Percentiles rank a stretch among this genome's conserved stretches.
Evolutionary conservation across 163 green algal species (phyloP).

Genomic region (Chloroidium sp.): DNA sequence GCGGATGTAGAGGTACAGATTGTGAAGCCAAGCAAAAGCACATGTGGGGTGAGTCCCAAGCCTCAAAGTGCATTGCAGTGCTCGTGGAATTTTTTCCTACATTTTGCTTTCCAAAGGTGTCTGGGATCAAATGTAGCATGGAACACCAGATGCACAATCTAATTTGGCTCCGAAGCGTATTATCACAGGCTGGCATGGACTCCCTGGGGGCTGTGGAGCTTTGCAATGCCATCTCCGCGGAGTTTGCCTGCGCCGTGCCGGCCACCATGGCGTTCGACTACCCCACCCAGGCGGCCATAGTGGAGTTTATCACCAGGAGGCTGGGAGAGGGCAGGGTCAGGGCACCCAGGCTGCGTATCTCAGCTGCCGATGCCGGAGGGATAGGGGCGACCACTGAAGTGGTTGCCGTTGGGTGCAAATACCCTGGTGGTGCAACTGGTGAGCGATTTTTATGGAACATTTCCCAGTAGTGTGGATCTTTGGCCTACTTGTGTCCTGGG

Average conservation of each 20-base stretch:
- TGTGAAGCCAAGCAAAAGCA: no score
- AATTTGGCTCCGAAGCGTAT: no score
- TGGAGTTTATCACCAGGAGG: not conserved
- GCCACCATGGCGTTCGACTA: slow-evolving; percentile 17
- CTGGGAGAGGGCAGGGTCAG: not conserved
- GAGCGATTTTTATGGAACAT: not conserved
- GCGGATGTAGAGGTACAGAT: no score
- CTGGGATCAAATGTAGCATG: no score
- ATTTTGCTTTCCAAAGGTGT: no score
- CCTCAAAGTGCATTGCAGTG: no score
- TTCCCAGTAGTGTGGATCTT: not conserved
- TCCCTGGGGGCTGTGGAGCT: slow-evolving; percentile 32
- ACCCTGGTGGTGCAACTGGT: slow-evolving; percentile 3
- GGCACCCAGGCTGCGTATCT: no score
- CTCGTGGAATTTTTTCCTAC: no score
- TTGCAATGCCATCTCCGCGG: slow-evolving; percentile 5
- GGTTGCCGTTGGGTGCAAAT: slow-evolving; percentile 3
- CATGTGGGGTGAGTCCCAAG: no score
- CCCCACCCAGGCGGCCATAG: slow-evolving; percentile 7
- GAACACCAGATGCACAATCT: no score
- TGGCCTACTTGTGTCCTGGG: no score
- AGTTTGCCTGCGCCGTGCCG: slow-evolving; percentile 8
- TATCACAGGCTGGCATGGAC: slow-evolving; percentile 31
- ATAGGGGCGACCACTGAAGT: not conserved
- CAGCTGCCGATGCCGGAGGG: no score